phyloP scores from a whole-genome alignment of 768 basidiomycete species.

The Boletus sp. region DNA sequence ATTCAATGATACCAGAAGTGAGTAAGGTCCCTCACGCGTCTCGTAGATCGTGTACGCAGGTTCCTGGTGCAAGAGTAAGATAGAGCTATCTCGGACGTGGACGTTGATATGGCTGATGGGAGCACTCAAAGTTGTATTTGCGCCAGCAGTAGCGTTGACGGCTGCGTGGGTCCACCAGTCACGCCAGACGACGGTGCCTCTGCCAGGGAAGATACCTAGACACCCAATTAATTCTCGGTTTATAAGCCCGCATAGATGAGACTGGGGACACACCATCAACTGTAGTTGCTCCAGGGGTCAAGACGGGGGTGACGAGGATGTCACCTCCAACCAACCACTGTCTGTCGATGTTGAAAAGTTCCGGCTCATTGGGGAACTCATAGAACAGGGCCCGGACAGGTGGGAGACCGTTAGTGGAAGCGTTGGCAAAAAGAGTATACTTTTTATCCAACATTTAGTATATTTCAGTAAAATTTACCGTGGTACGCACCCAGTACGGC shows the following conservation, averaged over 20 bases:
- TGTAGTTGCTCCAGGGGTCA: conserved; percentile 62
- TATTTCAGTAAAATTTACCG: background rate
- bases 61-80: conserved; percentile 59
- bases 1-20: conserved; percentile 58
- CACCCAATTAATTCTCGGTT: background rate
- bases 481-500: conserved; percentile 71
- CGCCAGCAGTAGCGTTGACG: conserved; percentile 43
- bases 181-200: conserved; percentile 58
- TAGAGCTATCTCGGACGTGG: conserved; percentile 66
- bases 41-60: conserved; percentile 70
- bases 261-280: conserved; percentile 51
- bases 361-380: conserved; percentile 72
- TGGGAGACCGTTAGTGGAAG: no score
- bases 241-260: background rate
- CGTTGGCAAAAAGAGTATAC: conserved; percentile 74
- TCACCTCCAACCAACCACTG: conserved; percentile 74
- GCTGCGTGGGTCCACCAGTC: conserved; percentile 72
- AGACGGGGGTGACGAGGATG: conserved; percentile 75
- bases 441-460: conserved; percentile 26
- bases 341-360: conserved; percentile 55
- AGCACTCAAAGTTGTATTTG: conserved; percentile 52
- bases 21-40: conserved; percentile 60
- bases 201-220: conserved; percentile 64
- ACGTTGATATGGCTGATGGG: conserved; percentile 79
- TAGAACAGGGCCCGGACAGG: conserved; percentile 63